Evolutionary conservation across 2,329 filamentous ascomycete species (phyloP).

Genomic region (Seiridium unicorne): DNA sequence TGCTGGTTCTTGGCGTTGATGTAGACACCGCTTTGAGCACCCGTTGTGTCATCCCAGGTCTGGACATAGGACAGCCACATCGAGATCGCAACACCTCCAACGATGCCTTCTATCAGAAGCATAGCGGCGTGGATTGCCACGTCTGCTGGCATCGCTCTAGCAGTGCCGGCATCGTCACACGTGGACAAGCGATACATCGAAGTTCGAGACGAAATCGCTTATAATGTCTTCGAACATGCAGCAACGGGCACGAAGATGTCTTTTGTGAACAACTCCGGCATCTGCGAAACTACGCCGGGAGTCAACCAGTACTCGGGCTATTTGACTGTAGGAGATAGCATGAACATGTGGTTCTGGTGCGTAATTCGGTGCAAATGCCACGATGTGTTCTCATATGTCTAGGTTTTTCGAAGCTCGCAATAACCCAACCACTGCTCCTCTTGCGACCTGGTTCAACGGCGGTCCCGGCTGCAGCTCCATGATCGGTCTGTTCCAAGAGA

Average conservation of each 20-base stretch:
- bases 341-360: constrained; percentile 18
- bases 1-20: background rate
- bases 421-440: constrained; percentile 49
- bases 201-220: constrained; percentile 13
- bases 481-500: constrained; percentile 44
- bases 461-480: constrained; percentile 59
- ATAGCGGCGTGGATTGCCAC: background rate
- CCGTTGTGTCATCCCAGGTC: background rate
- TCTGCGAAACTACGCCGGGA: constrained; percentile 46
- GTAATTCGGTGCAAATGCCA: background rate
- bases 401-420: constrained; percentile 51
- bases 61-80: background rate
- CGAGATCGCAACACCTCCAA: background rate
- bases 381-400: constrained; percentile 6
- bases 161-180: background rate
- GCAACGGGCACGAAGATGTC: constrained; percentile 39
- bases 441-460: constrained; percentile 62
- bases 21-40: background rate
- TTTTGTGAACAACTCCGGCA: constrained; percentile 47
- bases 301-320: constrained; percentile 49
- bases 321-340: constrained; percentile 36
- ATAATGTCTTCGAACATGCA: constrained; percentile 44
- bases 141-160: background rate
- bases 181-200: constrained; percentile 9
- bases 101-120: background rate